phyloP scores from a whole-genome alignment of 495 filamentous ascomycete genomes.

The Xylaria castorea region DNA sequence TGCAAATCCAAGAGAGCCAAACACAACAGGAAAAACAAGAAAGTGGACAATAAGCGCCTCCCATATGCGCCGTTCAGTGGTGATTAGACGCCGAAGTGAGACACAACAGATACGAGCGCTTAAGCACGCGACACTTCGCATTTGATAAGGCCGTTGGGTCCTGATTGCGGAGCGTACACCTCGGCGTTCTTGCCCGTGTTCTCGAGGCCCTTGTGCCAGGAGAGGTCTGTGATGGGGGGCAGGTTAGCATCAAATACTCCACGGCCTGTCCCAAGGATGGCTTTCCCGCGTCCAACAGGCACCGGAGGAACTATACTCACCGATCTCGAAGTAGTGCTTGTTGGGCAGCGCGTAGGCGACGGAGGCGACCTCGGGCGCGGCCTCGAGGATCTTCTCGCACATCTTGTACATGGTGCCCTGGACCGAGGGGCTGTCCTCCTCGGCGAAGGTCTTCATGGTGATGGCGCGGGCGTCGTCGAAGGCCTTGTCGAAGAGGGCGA shows the following conservation, averaged over 20 bases:
- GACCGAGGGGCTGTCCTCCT: constrained; percentile 88
- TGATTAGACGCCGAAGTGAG: constrained; percentile 50
- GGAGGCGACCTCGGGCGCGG: constrained; percentile 70
- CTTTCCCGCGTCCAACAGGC: not conserved
- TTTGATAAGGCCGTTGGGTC: constrained; percentile 95
- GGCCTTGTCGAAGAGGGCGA: constrained; percentile 75
- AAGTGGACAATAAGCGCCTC: constrained; percentile 15
- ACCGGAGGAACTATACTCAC: constrained; percentile 57
- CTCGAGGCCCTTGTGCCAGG: constrained; percentile 96
- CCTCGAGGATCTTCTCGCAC: constrained; percentile 83
- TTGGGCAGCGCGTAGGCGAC: constrained; percentile 90
- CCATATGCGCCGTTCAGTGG: constrained; percentile 27
- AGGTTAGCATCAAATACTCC: constrained; percentile 14
- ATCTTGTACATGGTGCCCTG: constrained; percentile 99
- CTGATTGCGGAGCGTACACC: constrained; percentile 91
- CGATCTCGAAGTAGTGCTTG: constrained; percentile 98
- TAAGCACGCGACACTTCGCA: constrained; percentile 80
- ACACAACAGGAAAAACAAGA: constrained; percentile 19
- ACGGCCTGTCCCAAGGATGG: not conserved
- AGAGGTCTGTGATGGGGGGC: constrained; percentile 67
- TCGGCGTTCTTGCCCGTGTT: constrained; percentile 97
- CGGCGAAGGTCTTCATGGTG: constrained; percentile 91
- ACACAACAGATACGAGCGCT: constrained; percentile 33
- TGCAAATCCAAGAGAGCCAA: constrained; percentile 23
- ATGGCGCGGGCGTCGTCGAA: constrained; percentile 78